phyloP scores from a whole-genome alignment of 192 early-diverging fungal genomes.

The Rhizophagus clarus region DNA sequence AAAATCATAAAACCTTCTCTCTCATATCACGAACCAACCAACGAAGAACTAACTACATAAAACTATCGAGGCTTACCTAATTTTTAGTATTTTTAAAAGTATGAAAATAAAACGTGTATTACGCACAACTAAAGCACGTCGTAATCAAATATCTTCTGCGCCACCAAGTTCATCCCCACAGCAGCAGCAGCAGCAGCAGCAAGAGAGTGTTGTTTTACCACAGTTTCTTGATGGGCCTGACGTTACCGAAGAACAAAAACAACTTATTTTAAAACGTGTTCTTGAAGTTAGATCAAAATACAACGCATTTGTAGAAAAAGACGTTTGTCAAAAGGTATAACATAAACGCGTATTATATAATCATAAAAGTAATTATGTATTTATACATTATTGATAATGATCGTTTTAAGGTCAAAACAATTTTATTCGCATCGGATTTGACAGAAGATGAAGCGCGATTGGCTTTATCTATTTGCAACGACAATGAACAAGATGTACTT shows the following conservation, averaged over 20 bases:
- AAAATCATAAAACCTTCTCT: too few species aligned
- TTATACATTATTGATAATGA: neutral
- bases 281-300: constrained; percentile 7
- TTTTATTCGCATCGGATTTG: constrained; percentile 8
- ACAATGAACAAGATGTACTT: constrained; percentile 6
- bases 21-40: too few species aligned
- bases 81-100: neutral
- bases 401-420: neutral
- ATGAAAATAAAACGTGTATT: constrained; percentile 7
- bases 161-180: neutral
- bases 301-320: neutral
- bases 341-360: neutral
- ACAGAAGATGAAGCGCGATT: constrained; percentile 1
- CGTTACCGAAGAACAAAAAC: neutral
- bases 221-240: constrained; percentile 1
- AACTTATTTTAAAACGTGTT: constrained; percentile 4
- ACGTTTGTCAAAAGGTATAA: neutral
- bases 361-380: neutral
- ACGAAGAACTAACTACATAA: neutral
- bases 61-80: neutral
- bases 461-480: neutral
- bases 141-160: neutral
- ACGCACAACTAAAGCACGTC: neutral
- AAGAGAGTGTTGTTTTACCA: neutral
- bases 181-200: neutral